Percentiles rank a stretch among this genome's conserved stretches.
These are phyloP conservation scores for Ogataea trehalophila DNA, from an alignment of 805 yeast species.

Conservation along the genomic window DNA sequence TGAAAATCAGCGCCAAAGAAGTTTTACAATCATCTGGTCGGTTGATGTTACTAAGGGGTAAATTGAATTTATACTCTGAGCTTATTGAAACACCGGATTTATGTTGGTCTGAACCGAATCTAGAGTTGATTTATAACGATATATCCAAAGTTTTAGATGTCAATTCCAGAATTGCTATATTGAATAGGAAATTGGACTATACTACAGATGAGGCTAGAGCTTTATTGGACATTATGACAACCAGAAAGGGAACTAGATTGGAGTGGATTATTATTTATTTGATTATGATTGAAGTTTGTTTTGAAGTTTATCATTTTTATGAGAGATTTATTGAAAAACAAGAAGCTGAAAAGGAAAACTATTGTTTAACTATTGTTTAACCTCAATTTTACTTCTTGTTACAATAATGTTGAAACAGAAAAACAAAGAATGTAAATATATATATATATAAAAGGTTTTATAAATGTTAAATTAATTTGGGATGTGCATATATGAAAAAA, in stretches of 20 bases:
- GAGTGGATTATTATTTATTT: slow-evolving; percentile 87
- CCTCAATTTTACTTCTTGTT: too few species aligned
- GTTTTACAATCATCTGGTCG: slow-evolving; percentile 69
- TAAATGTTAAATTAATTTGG: too few species aligned
- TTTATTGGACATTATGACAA: slow-evolving; percentile 66
- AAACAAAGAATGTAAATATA: not conserved
- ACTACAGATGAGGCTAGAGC: slow-evolving; percentile 86
- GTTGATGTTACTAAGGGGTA: slow-evolving; percentile 71
- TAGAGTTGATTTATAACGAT: slow-evolving; percentile 70
- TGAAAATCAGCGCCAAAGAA: slow-evolving; percentile 53
- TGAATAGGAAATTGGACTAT: slow-evolving; percentile 84
- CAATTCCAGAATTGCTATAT: slow-evolving; percentile 66
- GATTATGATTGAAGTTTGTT: slow-evolving; percentile 79
- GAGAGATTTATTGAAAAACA: slow-evolving; percentile 38
- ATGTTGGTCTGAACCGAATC: slow-evolving; percentile 87
- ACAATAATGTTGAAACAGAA: slow-evolving; percentile 1
- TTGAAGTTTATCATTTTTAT: slow-evolving; percentile 72
- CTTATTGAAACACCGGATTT: slow-evolving; percentile 88
- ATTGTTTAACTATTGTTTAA: too few species aligned
- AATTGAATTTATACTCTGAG: slow-evolving; percentile 79
- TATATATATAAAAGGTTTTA: too few species aligned
- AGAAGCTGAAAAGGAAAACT: slow-evolving; percentile 1
- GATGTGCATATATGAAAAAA: too few species aligned
- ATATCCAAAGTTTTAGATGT: slow-evolving; percentile 73
- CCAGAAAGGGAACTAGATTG: slow-evolving; percentile 66